Base-by-base conservation (phyloP, 768 basidiomycete species). In the Asterophora parasitica region DNA sequence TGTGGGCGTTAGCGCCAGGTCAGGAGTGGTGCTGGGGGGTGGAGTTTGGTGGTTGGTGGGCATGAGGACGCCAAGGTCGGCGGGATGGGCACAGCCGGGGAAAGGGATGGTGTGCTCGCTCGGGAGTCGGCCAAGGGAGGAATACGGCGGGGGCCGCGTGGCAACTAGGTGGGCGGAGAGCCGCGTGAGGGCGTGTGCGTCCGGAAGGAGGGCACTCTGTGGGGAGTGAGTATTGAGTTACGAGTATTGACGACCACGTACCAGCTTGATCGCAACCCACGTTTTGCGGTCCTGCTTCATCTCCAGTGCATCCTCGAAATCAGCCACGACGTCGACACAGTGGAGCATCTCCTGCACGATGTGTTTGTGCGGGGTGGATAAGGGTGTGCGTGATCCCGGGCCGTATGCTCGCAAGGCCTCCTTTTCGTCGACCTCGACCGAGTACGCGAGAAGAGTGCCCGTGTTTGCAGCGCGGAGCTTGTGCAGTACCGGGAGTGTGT, bases 231-330 rank as follows among this genome's bases (percentile, higher is more conserved):
- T 6, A 23, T 23, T 6, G 23, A n/a, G n/a, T n/a, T n/a, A n/a
- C n/a, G n/a, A n/a, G n/a, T n/a, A n/a, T n/a, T n/a, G n/a, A n/a
- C n/a, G n/a, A n/a, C n/a, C 31, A 38, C 83, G 50, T 53, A 85
- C 88, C 49, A 94, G 70, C 65, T 95, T 95, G 19, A 95, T 65
- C 0, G 92, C 90, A 16, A 95, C 83, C 81, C 88, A 91, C 0
- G 87, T 90, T 52, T 79, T 72, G 19, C 85, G 69, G 6, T 76
- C 76, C 50, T 34, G 10, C 23, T 42, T 56, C 3, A 45, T 60
- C 0, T 60, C 64, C 26, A 66, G 56, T 43, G 59, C 56, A 20
- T 83, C 82, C 60, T 96, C 92, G 58, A 91, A 92, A 51, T 85
- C 80, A 7, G 85, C 92, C 0, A 83, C 84, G 5, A 85, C 78